Evolutionary conservation across 2,329 filamentous ascomycete genomes (phyloP), one percentile per base, ranked within the genome.

Genomic region (Colletotrichum nymphaeae): DNA sequence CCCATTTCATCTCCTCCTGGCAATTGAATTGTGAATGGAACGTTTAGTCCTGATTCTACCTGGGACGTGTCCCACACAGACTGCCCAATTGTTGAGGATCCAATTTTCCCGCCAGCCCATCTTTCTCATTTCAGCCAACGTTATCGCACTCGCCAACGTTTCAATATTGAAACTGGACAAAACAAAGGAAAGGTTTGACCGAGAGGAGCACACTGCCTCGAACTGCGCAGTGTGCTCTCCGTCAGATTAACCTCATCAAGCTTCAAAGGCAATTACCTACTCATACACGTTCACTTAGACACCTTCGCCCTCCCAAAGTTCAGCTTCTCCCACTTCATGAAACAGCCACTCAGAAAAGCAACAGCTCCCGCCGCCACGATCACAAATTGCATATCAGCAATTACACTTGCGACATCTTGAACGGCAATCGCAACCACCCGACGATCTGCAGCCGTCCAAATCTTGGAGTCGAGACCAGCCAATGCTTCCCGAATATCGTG

Each of bases 271-370:
- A 26, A n/a, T 8, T 11, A 19, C 8, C 7, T 9, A 2, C 32
- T 35, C 11, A 12, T 7, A 49, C 37, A 8, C 22, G 8, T 9
- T 58, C n/a, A 32, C 53, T 59, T 58, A 5, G 26, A 53, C 16
- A 5, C 12, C 22, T 71, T 58, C 0, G 28, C 30, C 42, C 42
- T 71, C 9, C 72, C 72, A 64, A 80, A 80, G 16, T 78, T 73
- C 22, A 80, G 53, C 24, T 78, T 78, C 65, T 81, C 79, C 68
- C 76, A 76, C 28, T 76, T 78, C 79, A 81, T 80, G n/a, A 74
- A 72, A 14, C 75, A 76, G 14, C 74, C 79, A 11, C 76, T 77
- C 12, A 79, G 3, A 14, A 81, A 75, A 6, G 76, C 77, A 11
- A 81, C 14, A 0, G 75, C 77, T 0, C 79, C 80, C 2, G 74